Base-by-base conservation (phyloP, 331 rosid genomes). In the Spiraea crenata region DNA sequence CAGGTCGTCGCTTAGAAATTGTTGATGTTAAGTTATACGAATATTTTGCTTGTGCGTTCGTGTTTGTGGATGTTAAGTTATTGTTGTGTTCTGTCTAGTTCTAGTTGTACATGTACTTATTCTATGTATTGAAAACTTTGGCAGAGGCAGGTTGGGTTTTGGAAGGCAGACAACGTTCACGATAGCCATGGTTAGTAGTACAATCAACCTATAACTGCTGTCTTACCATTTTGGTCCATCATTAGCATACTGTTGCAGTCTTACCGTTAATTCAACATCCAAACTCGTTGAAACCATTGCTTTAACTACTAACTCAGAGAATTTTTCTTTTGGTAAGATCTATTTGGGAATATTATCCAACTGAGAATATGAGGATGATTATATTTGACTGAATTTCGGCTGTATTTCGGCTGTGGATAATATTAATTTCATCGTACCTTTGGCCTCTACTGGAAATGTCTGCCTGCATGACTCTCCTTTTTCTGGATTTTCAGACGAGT, bases 131-230 rank as follows among this genome's bases (percentile, higher is more conserved):
- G 62, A 45, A 52, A 13, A 13, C 61, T 79, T 63, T 69, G 73
- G 70, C 81, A 82, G 88, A 78, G 77, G 71, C 90, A 75, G 75
- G 74, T 66, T 76, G 84, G 82, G 69, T 80, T 78, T 63, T 82
- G 90, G 90, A 83, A 81, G 75, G 74, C 87, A 16, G 87, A 84
- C 51, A 68, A 70, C 63, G 15, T 57, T 56, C 73, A 77, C 3
- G 73, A 84, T 72, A 68, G 73, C 72, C 49, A 71, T 78, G 92
- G 96, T 90, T 74, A 74, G 95, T 83, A 54, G 95, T 83, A 54
- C 73, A 67, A 75, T 58, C 52, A 34, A 71, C 76, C 66, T 74
- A n/a, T 72, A 56, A 55, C 72, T 50, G 19, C 40, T 71, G 54
- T 40, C 41, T 63, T 76, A 1, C 35, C 38, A 9, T 73, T 45